Evolutionary conservation across 495 filamentous ascomycete species (phyloP).

Genomic region (Cercophora samala): DNA sequence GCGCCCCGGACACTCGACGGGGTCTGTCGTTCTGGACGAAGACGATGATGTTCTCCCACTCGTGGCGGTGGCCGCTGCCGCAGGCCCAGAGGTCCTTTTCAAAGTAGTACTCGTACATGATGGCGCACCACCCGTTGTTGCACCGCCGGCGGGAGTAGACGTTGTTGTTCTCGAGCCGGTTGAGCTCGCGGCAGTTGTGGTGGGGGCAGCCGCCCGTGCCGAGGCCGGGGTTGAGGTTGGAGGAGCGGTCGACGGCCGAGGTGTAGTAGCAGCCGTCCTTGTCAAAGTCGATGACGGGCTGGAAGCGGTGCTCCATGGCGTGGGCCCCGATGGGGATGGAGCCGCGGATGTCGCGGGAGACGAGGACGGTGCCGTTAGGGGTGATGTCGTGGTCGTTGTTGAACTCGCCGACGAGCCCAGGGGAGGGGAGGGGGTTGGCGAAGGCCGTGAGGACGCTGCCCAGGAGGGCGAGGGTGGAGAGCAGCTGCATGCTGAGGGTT

Average conservation of each 20-base stretch:
- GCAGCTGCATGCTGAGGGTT: not conserved
- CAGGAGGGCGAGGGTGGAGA: conserved; percentile 3
- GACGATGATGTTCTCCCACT: conserved; percentile 40
- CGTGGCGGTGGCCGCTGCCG: conserved; percentile 30
- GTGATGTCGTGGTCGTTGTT: not conserved
- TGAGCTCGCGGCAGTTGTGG: conserved; percentile 26
- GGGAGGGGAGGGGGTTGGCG: not conserved
- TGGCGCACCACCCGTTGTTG: conserved; percentile 28
- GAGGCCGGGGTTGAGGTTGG: conserved; percentile 33
- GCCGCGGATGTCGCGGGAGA: not conserved
- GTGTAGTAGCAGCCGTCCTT: conserved; percentile 38
- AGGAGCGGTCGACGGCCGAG: conserved; percentile 31
- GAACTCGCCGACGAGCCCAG: not conserved
- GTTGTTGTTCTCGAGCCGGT: conserved; percentile 33
- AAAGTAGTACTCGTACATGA: conserved; percentile 39
- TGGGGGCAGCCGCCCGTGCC: conserved; percentile 18
- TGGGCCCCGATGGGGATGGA: conserved; percentile 2
- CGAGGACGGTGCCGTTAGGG: not conserved
- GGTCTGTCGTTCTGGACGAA: conserved; percentile 29
- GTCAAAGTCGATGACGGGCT: conserved; percentile 39
- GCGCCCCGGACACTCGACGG: conserved; percentile 29
- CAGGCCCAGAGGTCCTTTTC: conserved; percentile 34
- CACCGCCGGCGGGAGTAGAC: conserved; percentile 36
- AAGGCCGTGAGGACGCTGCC: conserved; percentile 5
- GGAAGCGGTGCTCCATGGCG: conserved; percentile 25